Base-by-base conservation (phyloP, 495 filamentous ascomycete genomes). In the Alectoria sarmentosa region DNA sequence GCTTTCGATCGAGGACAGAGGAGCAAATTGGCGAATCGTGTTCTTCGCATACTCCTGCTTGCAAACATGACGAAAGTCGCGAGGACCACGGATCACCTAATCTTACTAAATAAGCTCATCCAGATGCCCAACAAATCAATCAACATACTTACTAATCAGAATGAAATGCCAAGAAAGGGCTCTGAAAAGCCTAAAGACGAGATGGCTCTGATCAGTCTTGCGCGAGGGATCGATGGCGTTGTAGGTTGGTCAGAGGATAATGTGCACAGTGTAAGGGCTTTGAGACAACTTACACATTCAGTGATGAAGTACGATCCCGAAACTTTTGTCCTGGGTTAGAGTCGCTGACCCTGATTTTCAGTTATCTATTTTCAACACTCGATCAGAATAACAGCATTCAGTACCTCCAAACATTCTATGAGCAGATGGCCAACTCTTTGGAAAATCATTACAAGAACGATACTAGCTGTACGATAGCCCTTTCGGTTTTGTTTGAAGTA, bases 281-380 rank as follows among this genome's bases (percentile, higher is more conserved):
- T 64, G 56, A 44, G 21, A 59, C 57, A n/a, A 36, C 41, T 64
- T 58, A 41, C 62, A 30, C 19, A n/a, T 28, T 26, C 39, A 14
- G 62, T 64, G n/a, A 64, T 60, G 42, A 59, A 34, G 62, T 60
- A 63, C 19, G 30, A 28, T 62, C 6, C 17, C n/a, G 34, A 28
- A 13, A 23, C 28, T 0, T 6, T 13, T 14, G 10, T 15, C 32
- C 19, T 8, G 19, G 3, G 17, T 9, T 9, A 37, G 39, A 32
- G 13, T 38, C 30, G 37, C 62, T 64, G 32, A 64, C 39, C 49
- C 9, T 30, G 19, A 34, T 55, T 55, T 21, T 23, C 32, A 67
- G 66, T n/a, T 61, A 65, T 36, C 32, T 67, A 5, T 49, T 67
- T 26, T 55, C 66, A 21, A 67, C 66, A 3, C 48, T 64, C 32